These are phyloP conservation scores for Neurospora sp. DNA, from an alignment of 495 filamentous ascomycete genomes.

Conservation along the genomic window DNA sequence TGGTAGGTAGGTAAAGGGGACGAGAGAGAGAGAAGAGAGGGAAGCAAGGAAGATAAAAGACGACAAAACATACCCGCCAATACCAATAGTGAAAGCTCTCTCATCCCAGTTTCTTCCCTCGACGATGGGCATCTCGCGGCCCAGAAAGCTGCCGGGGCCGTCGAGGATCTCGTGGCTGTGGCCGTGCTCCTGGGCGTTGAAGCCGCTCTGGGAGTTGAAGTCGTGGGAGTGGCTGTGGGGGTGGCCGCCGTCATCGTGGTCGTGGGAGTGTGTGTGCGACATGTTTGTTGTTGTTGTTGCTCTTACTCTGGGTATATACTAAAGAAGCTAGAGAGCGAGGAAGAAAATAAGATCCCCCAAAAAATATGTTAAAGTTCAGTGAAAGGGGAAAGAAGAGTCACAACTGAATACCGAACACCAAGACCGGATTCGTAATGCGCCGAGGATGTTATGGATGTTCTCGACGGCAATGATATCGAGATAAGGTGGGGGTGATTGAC, in stretches of 20 bases:
- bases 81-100: slow-evolving; percentile 88
- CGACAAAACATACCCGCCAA: slow-evolving; percentile 70
- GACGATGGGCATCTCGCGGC: slow-evolving; percentile 87
- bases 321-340: neutral
- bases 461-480: neutral
- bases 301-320: neutral
- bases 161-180: slow-evolving; percentile 94
- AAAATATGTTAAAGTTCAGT: no score
- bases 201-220: slow-evolving; percentile 48
- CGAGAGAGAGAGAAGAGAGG: no score
- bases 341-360: neutral
- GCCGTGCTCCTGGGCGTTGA: slow-evolving; percentile 67
- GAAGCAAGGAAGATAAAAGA: neutral
- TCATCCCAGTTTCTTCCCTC: slow-evolving; percentile 84
- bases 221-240: slow-evolving; percentile 49
- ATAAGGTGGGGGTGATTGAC: neutral
- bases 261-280: slow-evolving; percentile 20
- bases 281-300: neutral
- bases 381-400: neutral
- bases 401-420: neutral
- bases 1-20: no score
- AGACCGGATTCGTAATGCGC: neutral
- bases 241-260: slow-evolving; percentile 15
- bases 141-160: slow-evolving; percentile 80
- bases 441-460: neutral